Conservation (phyloP, 163 green algal genomes). For the Trebouxia gelatinosa region DNA sequence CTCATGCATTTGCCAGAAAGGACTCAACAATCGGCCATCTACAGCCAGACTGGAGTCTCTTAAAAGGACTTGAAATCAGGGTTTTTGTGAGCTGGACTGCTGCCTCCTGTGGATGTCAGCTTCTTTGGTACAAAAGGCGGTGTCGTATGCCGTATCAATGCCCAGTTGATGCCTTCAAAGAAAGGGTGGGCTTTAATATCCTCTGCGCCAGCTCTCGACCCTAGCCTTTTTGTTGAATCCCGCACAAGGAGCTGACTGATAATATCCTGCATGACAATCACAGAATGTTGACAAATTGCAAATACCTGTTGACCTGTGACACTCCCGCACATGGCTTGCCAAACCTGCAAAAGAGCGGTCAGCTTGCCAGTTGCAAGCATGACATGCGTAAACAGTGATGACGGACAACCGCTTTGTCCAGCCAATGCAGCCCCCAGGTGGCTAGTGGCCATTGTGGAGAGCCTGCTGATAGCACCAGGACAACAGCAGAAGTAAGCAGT, state of each 20-base stretch:
- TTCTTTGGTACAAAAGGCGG: slow-evolving; percentile 59
- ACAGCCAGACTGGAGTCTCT: background rate
- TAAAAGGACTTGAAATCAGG: slow-evolving; percentile 13
- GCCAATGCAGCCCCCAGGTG: too few relatives aligned
- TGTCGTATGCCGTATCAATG: slow-evolving; percentile 75
- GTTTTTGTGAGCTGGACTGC: slow-evolving; percentile 21
- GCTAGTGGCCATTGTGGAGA: background rate
- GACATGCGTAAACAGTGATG: background rate
- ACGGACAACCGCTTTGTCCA: too few relatives aligned
- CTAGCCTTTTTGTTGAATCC: slow-evolving; percentile 80
- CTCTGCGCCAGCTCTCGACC: slow-evolving; percentile 79
- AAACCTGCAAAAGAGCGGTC: background rate
- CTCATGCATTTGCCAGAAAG: slow-evolving; percentile 1
- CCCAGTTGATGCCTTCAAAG: slow-evolving; percentile 90
- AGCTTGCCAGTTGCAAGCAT: background rate
- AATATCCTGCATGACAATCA: slow-evolving; percentile 53
- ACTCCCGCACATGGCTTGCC: background rate
- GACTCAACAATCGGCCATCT: background rate
- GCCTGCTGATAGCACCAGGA: background rate
- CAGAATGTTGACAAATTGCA: background rate
- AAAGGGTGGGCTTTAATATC: slow-evolving; percentile 95
- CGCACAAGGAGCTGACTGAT: slow-evolving; percentile 81
- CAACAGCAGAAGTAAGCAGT: too few relatives aligned
- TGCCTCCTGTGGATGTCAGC: background rate
- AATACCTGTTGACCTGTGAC: background rate